Evolutionary conservation across 768 basidiomycete genomes (phyloP), one percentile per base, ranked within the genome.

Genomic region (Tephrocybe sp.): DNA sequence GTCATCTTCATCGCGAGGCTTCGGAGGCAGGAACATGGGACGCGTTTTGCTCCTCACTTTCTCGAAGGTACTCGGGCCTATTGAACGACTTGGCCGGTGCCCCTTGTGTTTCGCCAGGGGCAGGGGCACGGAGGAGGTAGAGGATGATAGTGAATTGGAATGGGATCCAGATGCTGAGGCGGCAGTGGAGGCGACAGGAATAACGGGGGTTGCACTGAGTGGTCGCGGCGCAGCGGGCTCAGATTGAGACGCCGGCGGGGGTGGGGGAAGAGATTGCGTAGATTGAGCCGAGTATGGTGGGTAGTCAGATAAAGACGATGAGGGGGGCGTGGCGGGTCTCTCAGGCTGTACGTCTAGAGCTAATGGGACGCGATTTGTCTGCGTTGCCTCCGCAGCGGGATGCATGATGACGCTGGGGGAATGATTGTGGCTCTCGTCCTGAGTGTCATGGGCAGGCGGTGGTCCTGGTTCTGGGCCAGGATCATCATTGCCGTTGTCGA

Each of bases 21-120:
- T 96, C 5, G 93, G 93, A 20, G 93, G 93, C n/a, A 95, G 73
- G 64, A 86, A 86, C 4, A 77, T 68, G 15, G 90, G 93, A n/a
- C 93, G 74, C 0, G 93, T 96, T 66, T 82, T 86, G 67, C 88
- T 92, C 45, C 88, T 71, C 28, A 92, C 85, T 67, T 85, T 88
- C 63, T 93, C 88, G 40, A 95, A 75, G 4, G 72, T 65, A 58
- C 86, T 89, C 9, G 88, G 88, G 17, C 88, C 86, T 11, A 68
- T 62, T 3, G 86, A 84, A 18, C 81, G 81, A 25, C 74, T 68
- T 33, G 69, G 65, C 47, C 72, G 72, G 60, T 81, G 80, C 11
- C 44, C 53, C 48, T 71, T 73, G 41, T 32, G 57, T 44, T 51
- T 62, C 15, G 24, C 37, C 24, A 43, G 53, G 39, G 43, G 58